phyloP scores from a whole-genome alignment of 2,329 filamentous ascomycete species.

The Claviceps paspali region DNA sequence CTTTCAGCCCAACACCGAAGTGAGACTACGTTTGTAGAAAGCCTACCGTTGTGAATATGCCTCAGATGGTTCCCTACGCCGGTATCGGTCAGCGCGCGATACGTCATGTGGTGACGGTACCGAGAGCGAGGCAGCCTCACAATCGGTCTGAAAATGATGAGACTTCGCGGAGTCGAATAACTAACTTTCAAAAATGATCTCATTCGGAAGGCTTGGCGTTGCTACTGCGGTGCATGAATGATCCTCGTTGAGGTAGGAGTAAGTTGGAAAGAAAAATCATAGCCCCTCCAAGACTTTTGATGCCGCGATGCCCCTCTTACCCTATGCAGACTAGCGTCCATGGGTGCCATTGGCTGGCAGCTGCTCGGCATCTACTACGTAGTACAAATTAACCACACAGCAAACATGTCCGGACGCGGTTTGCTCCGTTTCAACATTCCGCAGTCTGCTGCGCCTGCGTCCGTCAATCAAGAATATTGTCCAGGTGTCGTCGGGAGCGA shows the following conservation, averaged over 20 bases:
- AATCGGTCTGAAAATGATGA: not conserved
- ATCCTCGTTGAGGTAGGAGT: not conserved
- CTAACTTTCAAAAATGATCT: not conserved
- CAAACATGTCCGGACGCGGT: no score
- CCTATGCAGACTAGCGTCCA: slow-evolving; percentile 13
- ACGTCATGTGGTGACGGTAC: not conserved
- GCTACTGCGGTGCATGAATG: slow-evolving; percentile 1
- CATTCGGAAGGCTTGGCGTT: slow-evolving; percentile 2
- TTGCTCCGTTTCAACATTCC: no score
- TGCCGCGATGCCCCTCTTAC: slow-evolving; percentile 17
- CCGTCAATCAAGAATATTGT: no score
- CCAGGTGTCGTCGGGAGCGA: no score
- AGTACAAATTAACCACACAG: no score
- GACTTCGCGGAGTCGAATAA: not conserved
- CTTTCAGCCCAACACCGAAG: no score
- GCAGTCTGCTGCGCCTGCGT: no score
- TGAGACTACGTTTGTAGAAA: no score
- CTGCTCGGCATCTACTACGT: no score
- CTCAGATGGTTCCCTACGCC: not conserved
- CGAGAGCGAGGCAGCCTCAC: not conserved
- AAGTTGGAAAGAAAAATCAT: slow-evolving; percentile 8
- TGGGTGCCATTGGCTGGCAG: not conserved
- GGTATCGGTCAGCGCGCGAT: slow-evolving; percentile 2
- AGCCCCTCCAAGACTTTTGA: slow-evolving; percentile 8
- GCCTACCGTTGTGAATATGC: not conserved